These are phyloP conservation scores for Funneliformis geosporum DNA, from an alignment of 192 early-diverging fungal species.

Conservation along the genomic window DNA sequence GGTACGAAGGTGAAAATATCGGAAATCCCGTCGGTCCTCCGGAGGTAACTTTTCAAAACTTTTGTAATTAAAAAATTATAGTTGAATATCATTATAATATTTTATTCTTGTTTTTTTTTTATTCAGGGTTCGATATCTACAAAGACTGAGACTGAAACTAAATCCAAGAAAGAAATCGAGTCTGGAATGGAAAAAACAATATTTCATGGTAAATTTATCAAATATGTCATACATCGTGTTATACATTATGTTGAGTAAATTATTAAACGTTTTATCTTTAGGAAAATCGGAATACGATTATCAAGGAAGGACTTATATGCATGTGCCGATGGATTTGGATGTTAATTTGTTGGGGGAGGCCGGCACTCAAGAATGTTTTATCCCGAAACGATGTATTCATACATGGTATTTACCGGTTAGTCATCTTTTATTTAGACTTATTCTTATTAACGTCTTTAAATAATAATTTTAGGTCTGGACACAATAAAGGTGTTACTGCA, in stretches of 20 bases:
- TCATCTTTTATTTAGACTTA: not conserved
- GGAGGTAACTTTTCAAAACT: constrained; percentile 46
- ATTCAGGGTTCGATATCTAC: constrained; percentile 45
- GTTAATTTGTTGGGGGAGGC: constrained; percentile 73
- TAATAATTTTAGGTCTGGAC: constrained; percentile 57
- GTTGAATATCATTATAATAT: not conserved
- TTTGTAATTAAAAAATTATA: not conserved
- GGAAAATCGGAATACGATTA: constrained; percentile 82
- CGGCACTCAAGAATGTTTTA: constrained; percentile 76
- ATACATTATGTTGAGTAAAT: not conserved
- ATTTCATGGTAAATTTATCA: constrained; percentile 74
- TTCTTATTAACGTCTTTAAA: not conserved
- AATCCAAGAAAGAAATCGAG: constrained; percentile 41
- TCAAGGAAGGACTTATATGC: constrained; percentile 95
- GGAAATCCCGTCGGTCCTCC: constrained; percentile 59
- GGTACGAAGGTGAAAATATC: constrained; percentile 81
- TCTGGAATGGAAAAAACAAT: constrained; percentile 71
- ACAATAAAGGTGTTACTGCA: constrained; percentile 86
- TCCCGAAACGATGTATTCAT: constrained; percentile 84
- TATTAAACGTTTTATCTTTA: not conserved
- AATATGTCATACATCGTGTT: not conserved
- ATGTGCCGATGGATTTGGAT: constrained; percentile 86
- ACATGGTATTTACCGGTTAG: constrained; percentile 61
- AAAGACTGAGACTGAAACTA: constrained; percentile 27
- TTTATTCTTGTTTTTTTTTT: not conserved